A percentile compares a stretch with the other conserved stretches of the same genome.
Conservation (phyloP, 2,329 filamentous ascomycete genomes). For the Claviceps capensis region DNA sequence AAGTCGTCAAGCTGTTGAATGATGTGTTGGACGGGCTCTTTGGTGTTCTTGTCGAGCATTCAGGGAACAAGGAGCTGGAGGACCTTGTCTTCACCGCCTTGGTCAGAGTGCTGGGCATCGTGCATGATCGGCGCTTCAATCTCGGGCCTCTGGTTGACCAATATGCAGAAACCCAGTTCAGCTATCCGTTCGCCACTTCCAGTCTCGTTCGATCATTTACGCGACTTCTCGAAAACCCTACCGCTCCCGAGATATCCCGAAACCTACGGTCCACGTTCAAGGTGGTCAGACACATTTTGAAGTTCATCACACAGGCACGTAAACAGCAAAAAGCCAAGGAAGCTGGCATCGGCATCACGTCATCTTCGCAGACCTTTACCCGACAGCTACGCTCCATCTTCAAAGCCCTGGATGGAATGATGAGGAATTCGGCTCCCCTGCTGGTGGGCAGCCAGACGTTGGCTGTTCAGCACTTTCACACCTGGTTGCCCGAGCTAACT, state of each 20-base stretch:
- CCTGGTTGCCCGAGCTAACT: constrained; percentile 85
- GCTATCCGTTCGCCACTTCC: constrained; percentile 83
- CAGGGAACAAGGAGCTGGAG: constrained; percentile 85
- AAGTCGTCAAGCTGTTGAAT: constrained; percentile 85
- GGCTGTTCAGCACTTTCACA: constrained; percentile 90
- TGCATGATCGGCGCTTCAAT: constrained; percentile 89
- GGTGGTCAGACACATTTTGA: constrained; percentile 82
- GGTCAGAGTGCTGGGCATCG: constrained; percentile 80
- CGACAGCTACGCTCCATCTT: constrained; percentile 78
- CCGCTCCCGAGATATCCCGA: constrained; percentile 69
- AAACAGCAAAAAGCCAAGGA: constrained; percentile 82
- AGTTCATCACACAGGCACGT: constrained; percentile 84
- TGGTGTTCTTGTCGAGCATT: constrained; percentile 76
- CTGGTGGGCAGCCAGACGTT: constrained; percentile 90
- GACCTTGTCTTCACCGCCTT: constrained; percentile 84
- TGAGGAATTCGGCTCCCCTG: constrained; percentile 74
- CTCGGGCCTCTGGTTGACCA: constrained; percentile 80
- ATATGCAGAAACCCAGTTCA: constrained; percentile 79
- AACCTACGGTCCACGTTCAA: constrained; percentile 88
- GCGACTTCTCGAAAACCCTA: constrained; percentile 66
- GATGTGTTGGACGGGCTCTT: constrained; percentile 89
- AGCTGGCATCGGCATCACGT: constrained; percentile 71
- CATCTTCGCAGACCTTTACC: constrained; percentile 58
- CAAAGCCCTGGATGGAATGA: constrained; percentile 76
- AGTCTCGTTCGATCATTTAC: constrained; percentile 80